Evolutionary conservation across 768 basidiomycete species (phyloP).

Genomic region (Dendrothele bispora): DNA sequence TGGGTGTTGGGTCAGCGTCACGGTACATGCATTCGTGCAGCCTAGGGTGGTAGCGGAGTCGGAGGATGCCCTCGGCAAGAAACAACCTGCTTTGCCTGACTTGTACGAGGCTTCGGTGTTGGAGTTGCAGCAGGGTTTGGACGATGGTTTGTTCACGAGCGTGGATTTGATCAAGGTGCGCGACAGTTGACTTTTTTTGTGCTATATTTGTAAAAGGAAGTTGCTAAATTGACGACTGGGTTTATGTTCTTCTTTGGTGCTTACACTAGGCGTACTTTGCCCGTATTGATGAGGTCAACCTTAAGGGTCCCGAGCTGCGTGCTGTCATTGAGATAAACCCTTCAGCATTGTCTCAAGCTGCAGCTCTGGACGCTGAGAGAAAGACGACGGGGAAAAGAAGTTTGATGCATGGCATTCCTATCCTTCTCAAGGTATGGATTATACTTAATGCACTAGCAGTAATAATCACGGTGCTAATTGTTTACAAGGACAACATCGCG

Average conservation of each 20-base stretch:
- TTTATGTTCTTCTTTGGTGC: not conserved
- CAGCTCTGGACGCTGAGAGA: slow-evolving; percentile 46
- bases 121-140: slow-evolving; percentile 38
- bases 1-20: too few species aligned
- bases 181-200: not conserved
- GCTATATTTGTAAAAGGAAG: too few species aligned
- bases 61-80: too few species aligned
- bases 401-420: slow-evolving; percentile 53
- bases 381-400: slow-evolving; percentile 42
- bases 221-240: too few species aligned
- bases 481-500: slow-evolving; percentile 44
- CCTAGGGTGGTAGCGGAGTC: too few species aligned
- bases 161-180: slow-evolving; percentile 40
- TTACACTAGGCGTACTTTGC: slow-evolving; percentile 57
- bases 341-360: slow-evolving; percentile 51
- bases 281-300: slow-evolving; percentile 69
- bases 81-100: too few species aligned
- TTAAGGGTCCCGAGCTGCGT: slow-evolving; percentile 53
- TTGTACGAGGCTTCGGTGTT: slow-evolving; percentile 39
- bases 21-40: too few species aligned
- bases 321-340: slow-evolving; percentile 62
- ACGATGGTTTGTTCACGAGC: slow-evolving; percentile 34
- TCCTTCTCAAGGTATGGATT: slow-evolving; percentile 44
- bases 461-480: not conserved
- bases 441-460: too few species aligned